Evolutionary conservation across 208 protist genomes (phyloP).

Genomic region (Trypanosoma melophagium): DNA sequence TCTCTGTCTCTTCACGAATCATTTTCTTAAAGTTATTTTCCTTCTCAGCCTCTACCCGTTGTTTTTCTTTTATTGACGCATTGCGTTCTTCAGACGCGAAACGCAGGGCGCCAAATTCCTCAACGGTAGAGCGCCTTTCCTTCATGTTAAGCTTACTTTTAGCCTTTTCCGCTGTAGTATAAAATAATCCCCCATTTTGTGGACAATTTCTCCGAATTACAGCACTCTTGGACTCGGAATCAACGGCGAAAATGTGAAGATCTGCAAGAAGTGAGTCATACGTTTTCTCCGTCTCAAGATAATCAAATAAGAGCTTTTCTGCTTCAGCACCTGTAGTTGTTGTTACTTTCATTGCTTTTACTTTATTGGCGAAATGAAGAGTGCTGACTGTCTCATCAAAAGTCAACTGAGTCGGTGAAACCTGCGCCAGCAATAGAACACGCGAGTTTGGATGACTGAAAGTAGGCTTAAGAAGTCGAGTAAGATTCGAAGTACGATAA

Average conservation of each 20-base stretch:
- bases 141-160: conserved; percentile 34
- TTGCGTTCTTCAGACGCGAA: conserved; percentile 55
- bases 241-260: conserved; percentile 47
- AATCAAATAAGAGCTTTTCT: conserved; percentile 43
- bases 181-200: conserved; percentile 63
- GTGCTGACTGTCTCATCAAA: conserved; percentile 48
- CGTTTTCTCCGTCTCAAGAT: conserved; percentile 30
- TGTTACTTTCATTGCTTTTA: conserved; percentile 51
- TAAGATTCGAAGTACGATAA: conserved; percentile 72
- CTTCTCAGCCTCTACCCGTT: conserved; percentile 49
- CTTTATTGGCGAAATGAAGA: conserved; percentile 54
- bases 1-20: conserved; percentile 44
- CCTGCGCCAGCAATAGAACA: conserved; percentile 51
- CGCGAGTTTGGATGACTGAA: conserved; percentile 40
- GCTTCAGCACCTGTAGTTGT: conserved; percentile 34
- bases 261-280: conserved; percentile 32
- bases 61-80: conserved; percentile 30
- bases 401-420: conserved; percentile 34
- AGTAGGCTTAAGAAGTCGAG: conserved; percentile 48
- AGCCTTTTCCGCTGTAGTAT: conserved; percentile 34
- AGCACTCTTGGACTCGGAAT: conserved; percentile 38
- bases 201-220: conserved; percentile 50
- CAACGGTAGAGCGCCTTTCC: conserved; percentile 38
- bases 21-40: conserved; percentile 18
- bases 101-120: conserved; percentile 44